phyloP scores from a whole-genome alignment of 2,329 filamentous ascomycete genomes.

The Trichoderma sp. region DNA sequence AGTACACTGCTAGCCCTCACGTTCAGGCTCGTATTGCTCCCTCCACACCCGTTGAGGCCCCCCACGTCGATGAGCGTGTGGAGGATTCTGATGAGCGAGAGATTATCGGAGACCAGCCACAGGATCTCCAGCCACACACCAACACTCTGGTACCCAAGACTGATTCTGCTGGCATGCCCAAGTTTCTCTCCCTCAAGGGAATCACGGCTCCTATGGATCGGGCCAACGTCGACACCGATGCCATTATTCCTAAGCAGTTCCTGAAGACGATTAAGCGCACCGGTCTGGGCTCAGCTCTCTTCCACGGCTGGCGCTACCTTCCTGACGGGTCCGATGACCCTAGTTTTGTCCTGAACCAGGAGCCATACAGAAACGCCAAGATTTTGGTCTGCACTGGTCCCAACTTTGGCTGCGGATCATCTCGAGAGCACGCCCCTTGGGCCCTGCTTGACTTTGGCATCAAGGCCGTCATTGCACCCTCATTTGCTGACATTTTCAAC shows the following conservation, averaged over 20 bases:
- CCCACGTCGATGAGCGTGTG: conserved; percentile 56
- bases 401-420: conserved; percentile 94
- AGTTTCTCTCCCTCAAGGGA: conserved; percentile 82
- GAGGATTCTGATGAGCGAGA: conserved; percentile 55
- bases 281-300: conserved; percentile 84
- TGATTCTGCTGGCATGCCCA: conserved; percentile 67
- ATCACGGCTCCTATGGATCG: conserved; percentile 85
- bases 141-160: conserved; percentile 56
- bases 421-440: conserved; percentile 95
- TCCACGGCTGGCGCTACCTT: conserved; percentile 80
- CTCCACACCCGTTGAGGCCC: conserved; percentile 38
- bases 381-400: conserved; percentile 88
- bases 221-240: conserved; percentile 95
- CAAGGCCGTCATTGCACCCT: conserved; percentile 87
- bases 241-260: conserved; percentile 99
- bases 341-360: conserved; percentile 86
- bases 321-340: conserved; percentile 72
- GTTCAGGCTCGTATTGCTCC: conserved; percentile 56
- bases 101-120: conserved; percentile 57
- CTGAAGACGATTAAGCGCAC: conserved; percentile 99
- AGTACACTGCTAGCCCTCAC: conserved; percentile 60
- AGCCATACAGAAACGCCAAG: conserved; percentile 80
- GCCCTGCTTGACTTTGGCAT: conserved; percentile 96
- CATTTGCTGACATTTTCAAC: conserved; percentile 80
- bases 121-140: conserved; percentile 65